A percentile compares a stretch with the other conserved stretches of the same genome.
Evolutionary conservation across 371 early-diverging fungal genomes (phyloP).

Genomic region (Smittium culicis): DNA sequence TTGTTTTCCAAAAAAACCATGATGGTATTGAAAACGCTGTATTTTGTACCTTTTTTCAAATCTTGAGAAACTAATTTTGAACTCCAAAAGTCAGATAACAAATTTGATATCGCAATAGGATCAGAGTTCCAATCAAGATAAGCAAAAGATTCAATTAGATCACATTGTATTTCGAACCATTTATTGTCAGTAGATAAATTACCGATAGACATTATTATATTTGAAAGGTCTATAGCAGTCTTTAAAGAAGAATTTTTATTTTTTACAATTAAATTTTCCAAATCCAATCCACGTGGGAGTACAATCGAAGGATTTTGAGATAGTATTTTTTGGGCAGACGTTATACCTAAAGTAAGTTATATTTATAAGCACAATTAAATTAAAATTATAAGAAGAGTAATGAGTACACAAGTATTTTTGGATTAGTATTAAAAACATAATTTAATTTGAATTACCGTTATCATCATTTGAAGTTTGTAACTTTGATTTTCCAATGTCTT

Average conservation of each 20-base stretch:
- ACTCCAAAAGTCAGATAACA: neutral
- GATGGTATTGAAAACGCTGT: neutral
- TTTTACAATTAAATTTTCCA: neutral
- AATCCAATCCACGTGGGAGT: neutral
- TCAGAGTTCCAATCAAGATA: neutral
- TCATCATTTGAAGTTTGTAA: neutral
- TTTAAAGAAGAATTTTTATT: neutral
- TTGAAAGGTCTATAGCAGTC: neutral
- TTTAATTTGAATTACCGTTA: neutral
- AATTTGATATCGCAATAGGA: neutral
- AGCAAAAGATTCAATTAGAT: neutral
- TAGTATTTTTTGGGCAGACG: neutral
- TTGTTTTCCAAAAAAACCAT: neutral
- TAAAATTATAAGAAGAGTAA: neutral
- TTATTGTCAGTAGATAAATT: neutral
- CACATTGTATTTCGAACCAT: neutral
- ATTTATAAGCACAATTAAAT: neutral
- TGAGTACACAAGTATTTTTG: no score
- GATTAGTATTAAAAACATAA: neutral
- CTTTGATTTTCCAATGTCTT: neutral
- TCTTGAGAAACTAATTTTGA: neutral
- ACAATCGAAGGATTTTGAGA: neutral
- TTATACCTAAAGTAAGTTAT: neutral
- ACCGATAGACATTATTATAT: neutral
- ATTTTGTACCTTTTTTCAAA: neutral